Conservation (phyloP, 495 filamentous ascomycete genomes). For the Neurospora sp. region DNA sequence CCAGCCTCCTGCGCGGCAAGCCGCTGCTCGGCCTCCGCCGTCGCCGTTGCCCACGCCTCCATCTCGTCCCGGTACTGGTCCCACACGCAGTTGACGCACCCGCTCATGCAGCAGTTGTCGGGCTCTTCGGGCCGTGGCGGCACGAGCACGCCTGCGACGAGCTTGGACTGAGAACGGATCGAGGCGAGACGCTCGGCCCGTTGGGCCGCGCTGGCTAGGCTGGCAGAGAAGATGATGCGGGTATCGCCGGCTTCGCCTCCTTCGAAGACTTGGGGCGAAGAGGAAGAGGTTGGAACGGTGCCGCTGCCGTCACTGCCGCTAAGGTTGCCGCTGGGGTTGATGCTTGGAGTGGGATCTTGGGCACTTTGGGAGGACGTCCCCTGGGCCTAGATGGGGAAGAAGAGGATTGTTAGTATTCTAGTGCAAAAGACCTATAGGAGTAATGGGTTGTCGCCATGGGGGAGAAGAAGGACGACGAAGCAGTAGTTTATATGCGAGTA, state of each 20-base stretch:
- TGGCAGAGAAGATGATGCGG: constrained; percentile 63
- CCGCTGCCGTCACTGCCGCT: not conserved
- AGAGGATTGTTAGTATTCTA: not conserved
- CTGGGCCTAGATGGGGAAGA: not conserved
- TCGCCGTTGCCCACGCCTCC: constrained; percentile 68
- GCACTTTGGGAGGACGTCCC: not conserved
- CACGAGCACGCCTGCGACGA: constrained; percentile 69
- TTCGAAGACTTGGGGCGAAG: not conserved
- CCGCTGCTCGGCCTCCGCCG: constrained; percentile 42
- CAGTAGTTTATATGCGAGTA: constrained; percentile 13
- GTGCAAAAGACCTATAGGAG: not conserved
- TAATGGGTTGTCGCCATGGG: constrained; percentile 9
- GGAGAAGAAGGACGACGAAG: constrained; percentile 15
- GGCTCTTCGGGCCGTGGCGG: constrained; percentile 81
- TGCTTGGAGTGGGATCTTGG: not conserved
- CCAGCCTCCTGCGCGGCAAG: constrained; percentile 23
- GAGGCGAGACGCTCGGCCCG: constrained; percentile 51
- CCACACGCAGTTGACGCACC: constrained; percentile 97
- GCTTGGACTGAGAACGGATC: constrained; percentile 40
- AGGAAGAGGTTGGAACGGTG: not conserved
- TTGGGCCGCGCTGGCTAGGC: constrained; percentile 55
- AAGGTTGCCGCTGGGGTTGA: not conserved
- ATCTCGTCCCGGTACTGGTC: constrained; percentile 81
- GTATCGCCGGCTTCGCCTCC: not conserved
- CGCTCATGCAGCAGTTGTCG: constrained; percentile 98